phyloP scores from a whole-genome alignment of 768 basidiomycete genomes.

The Auriscalpium orientale region DNA sequence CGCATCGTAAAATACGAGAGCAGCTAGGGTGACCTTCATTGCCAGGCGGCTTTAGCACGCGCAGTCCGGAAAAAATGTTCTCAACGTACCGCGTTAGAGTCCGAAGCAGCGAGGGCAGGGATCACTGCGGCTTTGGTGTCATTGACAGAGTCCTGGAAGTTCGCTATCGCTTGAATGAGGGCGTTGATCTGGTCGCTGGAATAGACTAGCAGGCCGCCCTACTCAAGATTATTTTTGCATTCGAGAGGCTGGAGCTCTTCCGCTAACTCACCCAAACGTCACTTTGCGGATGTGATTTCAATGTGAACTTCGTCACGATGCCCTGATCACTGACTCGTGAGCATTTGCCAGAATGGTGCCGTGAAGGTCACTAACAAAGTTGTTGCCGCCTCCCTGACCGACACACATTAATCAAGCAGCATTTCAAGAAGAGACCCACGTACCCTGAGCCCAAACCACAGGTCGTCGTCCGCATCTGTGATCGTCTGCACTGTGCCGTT shows the following conservation, averaged over 20 bases:
- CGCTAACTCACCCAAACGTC: conserved; percentile 3
- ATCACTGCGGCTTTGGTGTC: not conserved
- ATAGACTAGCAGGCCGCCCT: not conserved
- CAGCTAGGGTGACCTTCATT: not conserved
- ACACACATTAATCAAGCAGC: not conserved
- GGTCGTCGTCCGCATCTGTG: conserved; percentile 4
- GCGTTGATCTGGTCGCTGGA: not conserved
- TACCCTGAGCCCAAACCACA: conserved; percentile 11
- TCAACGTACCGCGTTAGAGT: not conserved
- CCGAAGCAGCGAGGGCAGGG: not conserved
- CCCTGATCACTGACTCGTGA: not conserved
- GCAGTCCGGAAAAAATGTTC: not conserved
- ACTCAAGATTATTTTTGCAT: not conserved
- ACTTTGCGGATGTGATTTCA: conserved; percentile 1
- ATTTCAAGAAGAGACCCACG: not conserved
- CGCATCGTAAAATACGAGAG: conserved; percentile 13
- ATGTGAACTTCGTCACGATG: conserved; percentile 9
- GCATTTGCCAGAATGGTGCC: not conserved
- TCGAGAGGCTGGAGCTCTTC: not conserved
- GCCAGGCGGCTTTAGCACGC: not conserved
- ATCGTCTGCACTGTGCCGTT: conserved; percentile 16
- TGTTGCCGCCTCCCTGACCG: conserved; percentile 7
- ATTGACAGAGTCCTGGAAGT: not conserved
- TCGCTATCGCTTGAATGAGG: not conserved
- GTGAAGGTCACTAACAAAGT: conserved; percentile 1